These are phyloP conservation scores for Ochromonas danica DNA, from an alignment of 108 stramenopile genomes.

Conservation along the genomic window DNA sequence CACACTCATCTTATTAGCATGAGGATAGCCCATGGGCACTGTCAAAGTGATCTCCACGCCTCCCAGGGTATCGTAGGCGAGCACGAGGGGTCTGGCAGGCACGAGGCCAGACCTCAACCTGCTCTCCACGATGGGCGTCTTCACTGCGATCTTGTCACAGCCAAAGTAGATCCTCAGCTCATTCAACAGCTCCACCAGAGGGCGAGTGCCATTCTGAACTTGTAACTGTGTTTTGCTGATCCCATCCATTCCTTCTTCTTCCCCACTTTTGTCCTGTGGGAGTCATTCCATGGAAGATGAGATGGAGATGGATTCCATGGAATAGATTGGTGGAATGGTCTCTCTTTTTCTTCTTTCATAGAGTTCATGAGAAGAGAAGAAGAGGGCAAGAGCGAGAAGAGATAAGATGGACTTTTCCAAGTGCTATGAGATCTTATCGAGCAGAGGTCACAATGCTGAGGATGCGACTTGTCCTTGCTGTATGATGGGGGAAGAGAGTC, in stretches of 20 bases:
- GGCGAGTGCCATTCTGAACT: neutral
- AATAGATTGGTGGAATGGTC: too few species aligned
- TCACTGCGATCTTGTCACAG: neutral
- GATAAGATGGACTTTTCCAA: too few species aligned
- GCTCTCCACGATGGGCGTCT: neutral
- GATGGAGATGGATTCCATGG: too few species aligned
- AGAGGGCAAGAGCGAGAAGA: too few species aligned
- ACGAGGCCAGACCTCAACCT: neutral
- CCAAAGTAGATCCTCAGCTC: neutral
- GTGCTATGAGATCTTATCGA: too few species aligned
- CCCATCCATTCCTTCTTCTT: neutral
- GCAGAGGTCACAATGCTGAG: too few species aligned
- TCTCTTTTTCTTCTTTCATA: too few species aligned
- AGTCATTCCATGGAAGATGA: too few species aligned
- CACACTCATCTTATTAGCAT: neutral
- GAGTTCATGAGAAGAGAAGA: too few species aligned
- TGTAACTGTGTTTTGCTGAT: neutral
- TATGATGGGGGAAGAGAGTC: too few species aligned
- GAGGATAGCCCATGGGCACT: neutral
- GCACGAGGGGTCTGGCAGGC: neutral
- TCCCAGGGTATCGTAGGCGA: neutral
- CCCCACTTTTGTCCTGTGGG: too few species aligned
- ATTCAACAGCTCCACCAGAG: neutral
- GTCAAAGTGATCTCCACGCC: neutral
- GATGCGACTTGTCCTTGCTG: too few species aligned